Conservation (phyloP, 2,329 filamentous ascomycete species). For the Leptosphaerulina australis region DNA sequence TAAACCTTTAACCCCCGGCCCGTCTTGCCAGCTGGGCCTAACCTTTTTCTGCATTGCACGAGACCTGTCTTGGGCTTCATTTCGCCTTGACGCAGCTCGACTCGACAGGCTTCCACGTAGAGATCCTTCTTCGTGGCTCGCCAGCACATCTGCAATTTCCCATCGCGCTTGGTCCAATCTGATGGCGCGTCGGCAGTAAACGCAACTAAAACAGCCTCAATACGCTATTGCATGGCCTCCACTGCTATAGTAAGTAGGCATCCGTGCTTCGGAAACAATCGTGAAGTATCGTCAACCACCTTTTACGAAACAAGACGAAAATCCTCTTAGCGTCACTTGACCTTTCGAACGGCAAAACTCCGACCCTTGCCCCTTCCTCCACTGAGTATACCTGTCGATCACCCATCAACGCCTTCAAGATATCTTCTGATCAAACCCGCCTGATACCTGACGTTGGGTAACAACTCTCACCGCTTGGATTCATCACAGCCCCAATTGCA, state of each 20-base stretch:
- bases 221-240: conserved; percentile 29
- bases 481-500: conserved; percentile 11
- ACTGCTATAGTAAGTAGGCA: conserved; percentile 23
- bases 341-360: conserved; percentile 23
- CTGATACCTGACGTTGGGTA: conserved; percentile 17
- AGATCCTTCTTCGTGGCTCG: conserved; percentile 24
- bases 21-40: conserved; percentile 34
- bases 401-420: conserved; percentile 11
- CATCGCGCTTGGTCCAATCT: conserved; percentile 21
- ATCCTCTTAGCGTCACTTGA: conserved; percentile 39
- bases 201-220: conserved; percentile 26
- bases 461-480: conserved; percentile 14
- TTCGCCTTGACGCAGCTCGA: conserved; percentile 23
- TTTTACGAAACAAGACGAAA: conserved; percentile 30
- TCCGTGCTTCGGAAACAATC: conserved; percentile 33
- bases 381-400: conserved; percentile 16
- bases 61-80: conserved; percentile 39
- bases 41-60: conserved; percentile 40
- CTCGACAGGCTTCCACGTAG: conserved; percentile 31
- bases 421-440: conserved; percentile 15
- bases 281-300: conserved; percentile 28
- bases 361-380: conserved; percentile 7
- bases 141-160: conserved; percentile 26
- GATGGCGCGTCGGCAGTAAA: conserved; percentile 24
- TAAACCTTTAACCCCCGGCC: conserved; percentile 28